phyloP scores from a whole-genome alignment of 2,329 filamentous ascomycete species.

The Sporothrix protearum region DNA sequence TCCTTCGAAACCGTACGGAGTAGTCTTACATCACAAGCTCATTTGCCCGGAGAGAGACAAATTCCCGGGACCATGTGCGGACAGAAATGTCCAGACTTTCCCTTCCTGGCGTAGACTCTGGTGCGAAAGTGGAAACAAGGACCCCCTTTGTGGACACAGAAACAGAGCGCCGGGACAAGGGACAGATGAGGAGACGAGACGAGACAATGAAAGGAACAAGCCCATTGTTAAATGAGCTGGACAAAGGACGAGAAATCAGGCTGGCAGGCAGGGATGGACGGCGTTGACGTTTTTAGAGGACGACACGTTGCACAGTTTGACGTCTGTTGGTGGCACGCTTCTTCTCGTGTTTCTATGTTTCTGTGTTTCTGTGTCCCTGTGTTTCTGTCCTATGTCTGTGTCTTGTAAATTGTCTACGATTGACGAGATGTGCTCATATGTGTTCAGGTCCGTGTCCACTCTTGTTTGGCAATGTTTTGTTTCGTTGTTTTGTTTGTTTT shows the following conservation, averaged over 20 bases:
- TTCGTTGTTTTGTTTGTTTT: background rate
- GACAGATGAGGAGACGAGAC: background rate
- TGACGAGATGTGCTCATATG: background rate
- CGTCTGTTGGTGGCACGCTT: background rate
- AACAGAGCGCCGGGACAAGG: conserved; percentile 5
- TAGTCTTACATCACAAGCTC: background rate
- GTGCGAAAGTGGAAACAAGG: background rate
- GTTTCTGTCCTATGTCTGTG: background rate
- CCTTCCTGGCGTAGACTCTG: background rate
- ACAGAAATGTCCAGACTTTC: background rate
- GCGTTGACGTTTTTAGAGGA: background rate
- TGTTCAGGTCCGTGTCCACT: background rate
- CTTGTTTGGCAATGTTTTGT: background rate
- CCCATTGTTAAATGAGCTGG: background rate
- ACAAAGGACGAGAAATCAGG: background rate
- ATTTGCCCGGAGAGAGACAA: background rate
- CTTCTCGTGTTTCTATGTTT: background rate
- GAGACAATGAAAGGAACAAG: background rate
- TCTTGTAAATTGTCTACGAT: background rate
- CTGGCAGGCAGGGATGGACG: background rate
- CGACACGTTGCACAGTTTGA: conserved; percentile 11
- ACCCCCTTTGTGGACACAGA: background rate
- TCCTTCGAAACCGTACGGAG: too few species aligned
- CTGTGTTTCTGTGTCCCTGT: too few species aligned
- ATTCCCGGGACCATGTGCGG: background rate